phyloP scores from a whole-genome alignment of 2,329 filamentous ascomycete species.

The Apiospora pterosperma region DNA sequence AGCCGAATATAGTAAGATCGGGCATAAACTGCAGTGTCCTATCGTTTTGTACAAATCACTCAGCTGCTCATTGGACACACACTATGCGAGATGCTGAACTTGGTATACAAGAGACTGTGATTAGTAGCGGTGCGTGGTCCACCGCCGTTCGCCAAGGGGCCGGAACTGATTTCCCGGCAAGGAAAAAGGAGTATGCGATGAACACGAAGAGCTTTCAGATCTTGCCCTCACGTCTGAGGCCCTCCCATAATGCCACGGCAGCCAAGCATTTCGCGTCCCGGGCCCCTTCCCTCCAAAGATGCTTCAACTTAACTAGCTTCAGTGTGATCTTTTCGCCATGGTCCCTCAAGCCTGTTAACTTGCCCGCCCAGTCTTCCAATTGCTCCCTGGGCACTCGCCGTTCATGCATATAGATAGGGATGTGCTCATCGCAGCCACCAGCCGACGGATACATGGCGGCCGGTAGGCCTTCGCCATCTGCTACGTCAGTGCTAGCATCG shows the following conservation, averaged over 20 bases:
- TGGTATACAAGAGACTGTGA: neutral
- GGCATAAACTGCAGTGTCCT: neutral
- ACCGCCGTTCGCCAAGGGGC: neutral
- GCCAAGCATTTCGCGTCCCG: constrained; percentile 58
- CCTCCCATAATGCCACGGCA: constrained; percentile 58
- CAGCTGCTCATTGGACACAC: neutral
- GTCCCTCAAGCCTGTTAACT: constrained; percentile 53
- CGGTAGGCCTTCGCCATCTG: constrained; percentile 33
- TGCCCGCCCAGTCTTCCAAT: constrained; percentile 53
- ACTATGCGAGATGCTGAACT: neutral
- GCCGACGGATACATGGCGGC: constrained; percentile 54
- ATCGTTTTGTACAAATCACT: neutral
- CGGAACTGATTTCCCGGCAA: neutral
- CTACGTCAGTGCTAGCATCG: neutral
- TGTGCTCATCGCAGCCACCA: constrained; percentile 58
- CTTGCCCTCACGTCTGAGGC: constrained; percentile 40
- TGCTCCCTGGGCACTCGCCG: constrained; percentile 45
- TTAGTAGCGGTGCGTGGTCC: neutral
- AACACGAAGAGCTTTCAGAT: neutral
- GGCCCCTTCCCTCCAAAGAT: constrained; percentile 55
- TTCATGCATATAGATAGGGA: constrained; percentile 57
- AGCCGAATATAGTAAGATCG: neutral
- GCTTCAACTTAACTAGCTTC: constrained; percentile 52
- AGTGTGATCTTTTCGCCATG: constrained; percentile 61
- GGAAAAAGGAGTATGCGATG: neutral